Evolutionary conservation across 441 rosid species (phyloP).

Genomic region (Arabidopsis hybrid): DNA sequence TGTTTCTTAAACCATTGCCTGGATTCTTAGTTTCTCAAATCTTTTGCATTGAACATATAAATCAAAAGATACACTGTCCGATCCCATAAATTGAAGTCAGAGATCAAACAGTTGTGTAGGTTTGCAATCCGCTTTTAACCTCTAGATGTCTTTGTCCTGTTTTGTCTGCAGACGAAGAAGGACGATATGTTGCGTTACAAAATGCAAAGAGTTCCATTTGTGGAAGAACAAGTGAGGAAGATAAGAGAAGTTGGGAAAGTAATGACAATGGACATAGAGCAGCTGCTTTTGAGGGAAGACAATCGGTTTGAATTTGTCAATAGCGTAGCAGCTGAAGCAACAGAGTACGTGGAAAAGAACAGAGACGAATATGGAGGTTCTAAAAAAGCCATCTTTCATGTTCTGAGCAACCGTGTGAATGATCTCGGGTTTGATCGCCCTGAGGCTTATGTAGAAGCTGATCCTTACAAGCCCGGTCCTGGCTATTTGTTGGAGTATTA

Average conservation of each 20-base stretch:
- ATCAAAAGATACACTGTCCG: neutral
- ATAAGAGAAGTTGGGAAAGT: conserved; percentile 68
- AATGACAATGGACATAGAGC: conserved; percentile 72
- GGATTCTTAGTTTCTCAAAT: neutral
- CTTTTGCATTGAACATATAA: neutral
- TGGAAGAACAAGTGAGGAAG: conserved; percentile 86
- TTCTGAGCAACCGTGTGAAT: conserved; percentile 76
- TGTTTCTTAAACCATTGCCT: neutral
- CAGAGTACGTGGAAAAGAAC: conserved; percentile 71
- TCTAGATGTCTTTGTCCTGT: conserved; percentile 9
- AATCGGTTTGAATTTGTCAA: conserved; percentile 79
- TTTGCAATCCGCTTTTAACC: neutral
- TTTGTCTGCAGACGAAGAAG: conserved; percentile 66
- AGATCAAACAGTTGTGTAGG: neutral
- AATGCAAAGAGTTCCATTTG: conserved; percentile 74
- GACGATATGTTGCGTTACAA: conserved; percentile 72
- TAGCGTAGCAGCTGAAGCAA: conserved; percentile 87
- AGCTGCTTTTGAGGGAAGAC: conserved; percentile 73
- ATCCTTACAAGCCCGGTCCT: conserved; percentile 85
- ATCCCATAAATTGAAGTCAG: neutral
- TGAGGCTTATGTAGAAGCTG: conserved; percentile 73
- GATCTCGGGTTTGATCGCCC: conserved; percentile 79
- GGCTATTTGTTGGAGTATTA: conserved; percentile 64
- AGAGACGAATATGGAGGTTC: conserved; percentile 77
- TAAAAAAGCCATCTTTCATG: conserved; percentile 87